Base-by-base conservation (phyloP, 306 rosid genomes). In the Quercus aquifolioides region DNA sequence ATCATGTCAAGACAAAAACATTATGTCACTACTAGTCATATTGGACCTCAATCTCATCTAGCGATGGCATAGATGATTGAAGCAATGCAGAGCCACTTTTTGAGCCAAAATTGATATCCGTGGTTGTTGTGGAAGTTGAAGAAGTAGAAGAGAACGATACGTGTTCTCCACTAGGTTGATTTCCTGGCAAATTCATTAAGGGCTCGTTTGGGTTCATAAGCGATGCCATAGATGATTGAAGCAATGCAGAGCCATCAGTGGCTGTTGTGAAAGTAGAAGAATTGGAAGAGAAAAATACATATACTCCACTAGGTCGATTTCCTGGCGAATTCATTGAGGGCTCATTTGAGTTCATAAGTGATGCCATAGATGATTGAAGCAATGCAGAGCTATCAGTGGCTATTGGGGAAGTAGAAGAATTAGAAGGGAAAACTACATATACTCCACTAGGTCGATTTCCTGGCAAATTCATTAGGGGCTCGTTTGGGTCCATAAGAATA, bases 391-490 rank as follows among this genome's bases (percentile, higher is more conserved):
- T 5, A 33, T 33, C 35, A 33, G 35, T 33, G 35, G 35, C 6
- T 33, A 0, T 5, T 5, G 35, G 6, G 28, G 91, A 75, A 6
- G 88, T 7, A 80, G 80, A 31, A 2, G 88, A 13, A 82, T 78
- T 55, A 2, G 57, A 76, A 49, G 86, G 76, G 41, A 90, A 77
- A 6, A 87, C 60, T 13, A 80, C 64, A 76, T 79, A 84, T 69
- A 88, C 89, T 49, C 81, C 87, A 72, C 76, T 28, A 0, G 94
- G 89, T 51, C 85, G 43, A 15, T 74, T 54, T 17, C 7, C 55
- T 30, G 90, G 90, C 70, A 90, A 75, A 14, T 84, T 86, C 84
- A 86, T 81, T 0, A 90, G 35, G 64, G 86, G 85, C 67, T 86
- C 92, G 72, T 86, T 84, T 30, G 76, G 78, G 71, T 88, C 86